Conservation (phyloP, 129 eudicot genomes). For the Chrysanthemum makinoi region DNA sequence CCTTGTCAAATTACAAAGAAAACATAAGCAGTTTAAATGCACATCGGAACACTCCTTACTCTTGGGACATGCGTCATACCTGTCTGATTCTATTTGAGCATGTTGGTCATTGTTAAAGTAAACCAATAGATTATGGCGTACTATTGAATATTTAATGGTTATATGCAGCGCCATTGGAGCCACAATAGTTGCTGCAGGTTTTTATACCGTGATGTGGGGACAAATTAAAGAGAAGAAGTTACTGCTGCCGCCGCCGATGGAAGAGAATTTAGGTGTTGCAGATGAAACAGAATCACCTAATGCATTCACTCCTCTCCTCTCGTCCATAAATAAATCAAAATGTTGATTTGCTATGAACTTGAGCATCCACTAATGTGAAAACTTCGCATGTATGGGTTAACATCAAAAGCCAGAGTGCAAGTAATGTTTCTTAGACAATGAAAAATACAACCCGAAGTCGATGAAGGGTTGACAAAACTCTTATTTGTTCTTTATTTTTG, state of each 20-base stretch:
- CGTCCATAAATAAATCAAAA: neutral
- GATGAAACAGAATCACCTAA: neutral
- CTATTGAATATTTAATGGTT: conserved; percentile 1
- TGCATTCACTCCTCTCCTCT: neutral
- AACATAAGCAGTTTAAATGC: neutral
- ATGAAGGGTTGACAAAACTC: too few relatives aligned
- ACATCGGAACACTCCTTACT: neutral
- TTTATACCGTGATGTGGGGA: conserved; percentile 25
- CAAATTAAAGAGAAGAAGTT: conserved; percentile 1
- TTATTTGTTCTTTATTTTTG: too few relatives aligned
- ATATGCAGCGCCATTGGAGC: conserved; percentile 15
- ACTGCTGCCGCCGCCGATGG: neutral
- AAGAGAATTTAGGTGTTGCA: conserved; percentile 12
- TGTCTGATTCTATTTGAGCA: too few relatives aligned
- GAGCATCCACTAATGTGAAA: too few relatives aligned
- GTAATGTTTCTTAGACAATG: too few relatives aligned
- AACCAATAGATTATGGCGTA: too few relatives aligned
- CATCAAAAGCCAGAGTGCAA: too few relatives aligned
- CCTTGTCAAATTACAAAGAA: too few relatives aligned
- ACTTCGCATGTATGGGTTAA: too few relatives aligned
- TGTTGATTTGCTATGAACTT: neutral
- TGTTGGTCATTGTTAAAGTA: too few relatives aligned
- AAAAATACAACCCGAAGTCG: too few relatives aligned
- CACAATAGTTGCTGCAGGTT: neutral
- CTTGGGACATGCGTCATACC: neutral